These are phyloP conservation scores for Mentha longifolia DNA, from an alignment of 257 asterid species.

Conservation along the genomic window DNA sequence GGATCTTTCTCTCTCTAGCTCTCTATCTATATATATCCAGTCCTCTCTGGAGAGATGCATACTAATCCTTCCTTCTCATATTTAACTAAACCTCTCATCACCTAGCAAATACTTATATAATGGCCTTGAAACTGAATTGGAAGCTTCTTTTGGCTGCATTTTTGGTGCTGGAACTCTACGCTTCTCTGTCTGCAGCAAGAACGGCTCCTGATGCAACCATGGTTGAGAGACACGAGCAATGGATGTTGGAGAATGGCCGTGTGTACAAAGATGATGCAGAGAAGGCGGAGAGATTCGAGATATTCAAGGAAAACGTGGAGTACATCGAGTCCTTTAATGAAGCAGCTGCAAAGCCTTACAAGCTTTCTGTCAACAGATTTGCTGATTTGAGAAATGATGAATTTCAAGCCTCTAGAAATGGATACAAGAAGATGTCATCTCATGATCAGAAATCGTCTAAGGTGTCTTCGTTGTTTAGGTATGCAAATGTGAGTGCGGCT, in stretches of 20 bases:
- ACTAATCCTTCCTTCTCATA: too few relatives aligned
- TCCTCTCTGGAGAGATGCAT: too few relatives aligned
- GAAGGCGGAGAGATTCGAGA: constrained; percentile 42
- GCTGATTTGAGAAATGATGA: constrained; percentile 53
- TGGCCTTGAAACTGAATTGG: neutral
- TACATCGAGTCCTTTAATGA: constrained; percentile 45
- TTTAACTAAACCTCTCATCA: too few relatives aligned
- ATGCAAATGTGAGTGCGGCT: constrained; percentile 38
- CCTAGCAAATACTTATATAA: too few relatives aligned
- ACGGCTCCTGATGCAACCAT: constrained; percentile 37
- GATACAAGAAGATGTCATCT: constrained; percentile 28
- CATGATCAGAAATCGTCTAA: constrained; percentile 14
- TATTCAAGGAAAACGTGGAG: constrained; percentile 44
- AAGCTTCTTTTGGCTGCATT: constrained; percentile 31
- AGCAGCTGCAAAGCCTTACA: constrained; percentile 32
- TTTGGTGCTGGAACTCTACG: constrained; percentile 34
- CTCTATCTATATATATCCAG: too few relatives aligned
- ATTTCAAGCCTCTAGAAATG: constrained; percentile 40
- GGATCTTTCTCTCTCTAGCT: too few relatives aligned
- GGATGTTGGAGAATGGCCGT: constrained; percentile 50
- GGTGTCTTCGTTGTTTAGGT: constrained; percentile 32
- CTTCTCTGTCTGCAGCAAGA: constrained; percentile 33
- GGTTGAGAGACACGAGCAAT: constrained; percentile 39
- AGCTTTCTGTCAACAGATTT: constrained; percentile 44
- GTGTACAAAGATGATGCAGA: constrained; percentile 43